Conservation (phyloP, 345 rosid genomes). For the Hevea brasiliensis region DNA sequence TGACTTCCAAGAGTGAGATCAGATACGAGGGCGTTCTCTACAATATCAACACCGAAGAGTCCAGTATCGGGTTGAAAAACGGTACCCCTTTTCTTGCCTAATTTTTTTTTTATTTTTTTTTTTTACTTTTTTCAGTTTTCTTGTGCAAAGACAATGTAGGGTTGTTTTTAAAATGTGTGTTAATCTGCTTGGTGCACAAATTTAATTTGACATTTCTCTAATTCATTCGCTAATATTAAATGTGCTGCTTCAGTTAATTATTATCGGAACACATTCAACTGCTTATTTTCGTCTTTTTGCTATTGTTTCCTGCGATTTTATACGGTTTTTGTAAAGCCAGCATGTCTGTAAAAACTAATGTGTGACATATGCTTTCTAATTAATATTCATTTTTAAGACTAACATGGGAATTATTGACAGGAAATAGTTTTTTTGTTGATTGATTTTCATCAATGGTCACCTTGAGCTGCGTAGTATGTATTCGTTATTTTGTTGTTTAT, state of each 20-base stretch:
- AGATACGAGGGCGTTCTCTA: slow-evolving; percentile 91
- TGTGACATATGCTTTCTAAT: not conserved
- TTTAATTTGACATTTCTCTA: not conserved
- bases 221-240: not conserved
- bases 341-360: not conserved
- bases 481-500: too few species aligned
- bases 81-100: slow-evolving; percentile 40
- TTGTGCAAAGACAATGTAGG: not conserved
- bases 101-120: not conserved
- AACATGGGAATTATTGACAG: too few species aligned
- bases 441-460: too few species aligned
- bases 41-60: slow-evolving; percentile 91
- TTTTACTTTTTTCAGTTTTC: too few species aligned
- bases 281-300: not conserved
- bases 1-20: slow-evolving; percentile 96
- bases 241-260: not conserved
- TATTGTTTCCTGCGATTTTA: not conserved
- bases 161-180: slow-evolving; percentile 6
- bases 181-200: not conserved
- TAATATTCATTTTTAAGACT: not conserved
- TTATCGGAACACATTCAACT: not conserved
- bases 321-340: too few species aligned
- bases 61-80: slow-evolving; percentile 88
- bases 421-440: too few species aligned
- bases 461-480: too few species aligned